These are phyloP conservation scores for Nakazawaea wickerhamii DNA, from an alignment of 805 yeast species.

Conservation along the genomic window DNA sequence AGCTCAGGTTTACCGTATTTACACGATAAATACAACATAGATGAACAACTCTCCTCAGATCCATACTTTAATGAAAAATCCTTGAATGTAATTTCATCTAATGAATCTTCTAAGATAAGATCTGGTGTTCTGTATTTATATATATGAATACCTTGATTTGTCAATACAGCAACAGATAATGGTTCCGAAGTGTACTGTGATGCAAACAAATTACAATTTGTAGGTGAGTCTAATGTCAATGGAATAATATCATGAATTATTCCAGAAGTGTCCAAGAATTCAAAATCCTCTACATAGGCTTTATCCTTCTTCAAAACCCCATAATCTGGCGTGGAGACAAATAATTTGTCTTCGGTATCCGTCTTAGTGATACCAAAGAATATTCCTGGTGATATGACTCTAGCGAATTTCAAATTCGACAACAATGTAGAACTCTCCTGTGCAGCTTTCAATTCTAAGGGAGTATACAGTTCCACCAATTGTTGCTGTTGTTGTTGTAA, in stretches of 20 bases:
- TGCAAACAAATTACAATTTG: slow-evolving; percentile 82
- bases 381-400: slow-evolving; percentile 79
- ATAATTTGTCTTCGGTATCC: slow-evolving; percentile 42
- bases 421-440: slow-evolving; percentile 51
- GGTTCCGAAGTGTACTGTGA: slow-evolving; percentile 71
- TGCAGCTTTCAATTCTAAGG: slow-evolving; percentile 40
- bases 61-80: slow-evolving; percentile 78
- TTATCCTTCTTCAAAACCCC: slow-evolving; percentile 74
- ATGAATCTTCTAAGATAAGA: slow-evolving; percentile 58
- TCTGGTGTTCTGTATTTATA: slow-evolving; percentile 79
- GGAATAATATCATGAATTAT: slow-evolving; percentile 69
- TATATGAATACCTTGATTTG: slow-evolving; percentile 71
- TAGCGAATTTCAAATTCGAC: slow-evolving; percentile 51
- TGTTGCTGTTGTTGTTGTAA: slow-evolving; percentile 26
- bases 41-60: slow-evolving; percentile 82
- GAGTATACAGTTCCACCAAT: slow-evolving; percentile 16
- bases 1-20: slow-evolving; percentile 56
- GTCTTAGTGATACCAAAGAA: slow-evolving; percentile 58
- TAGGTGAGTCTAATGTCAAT: slow-evolving; percentile 64
- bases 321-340: slow-evolving; percentile 78
- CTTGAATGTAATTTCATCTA: slow-evolving; percentile 60
- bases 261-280: slow-evolving; percentile 57
- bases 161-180: slow-evolving; percentile 73
- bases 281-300: slow-evolving; percentile 75
- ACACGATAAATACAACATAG: slow-evolving; percentile 80